Conservation (phyloP, 805 yeast species). For the Pichia eremophila region DNA sequence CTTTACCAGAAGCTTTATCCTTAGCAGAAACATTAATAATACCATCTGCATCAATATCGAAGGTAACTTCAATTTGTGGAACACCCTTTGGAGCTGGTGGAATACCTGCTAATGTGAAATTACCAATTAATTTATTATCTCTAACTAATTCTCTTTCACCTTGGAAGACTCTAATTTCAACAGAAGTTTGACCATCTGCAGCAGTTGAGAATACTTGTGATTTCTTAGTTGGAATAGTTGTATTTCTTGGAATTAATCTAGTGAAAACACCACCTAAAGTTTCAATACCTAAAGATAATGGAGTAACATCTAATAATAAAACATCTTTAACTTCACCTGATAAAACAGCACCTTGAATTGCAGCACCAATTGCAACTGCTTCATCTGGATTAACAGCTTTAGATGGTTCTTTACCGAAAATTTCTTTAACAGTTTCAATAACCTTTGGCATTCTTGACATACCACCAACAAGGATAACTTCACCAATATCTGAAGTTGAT, state of each 20-base stretch:
- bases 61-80: slow-evolving; percentile 89
- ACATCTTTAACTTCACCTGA: slow-evolving; percentile 79
- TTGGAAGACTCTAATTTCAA: slow-evolving; percentile 96
- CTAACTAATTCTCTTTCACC: slow-evolving; percentile 98
- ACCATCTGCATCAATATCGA: slow-evolving; percentile 96
- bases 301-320: slow-evolving; percentile 66
- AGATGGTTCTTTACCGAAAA: slow-evolving; percentile 58
- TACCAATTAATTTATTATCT: slow-evolving; percentile 95
- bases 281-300: slow-evolving; percentile 97
- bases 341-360: slow-evolving; percentile 79
- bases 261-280: slow-evolving; percentile 98
- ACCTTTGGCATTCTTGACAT: slow-evolving; percentile 88
- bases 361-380: slow-evolving; percentile 88
- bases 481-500: slow-evolving; percentile 57
- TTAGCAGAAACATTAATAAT: slow-evolving; percentile 72
- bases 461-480: slow-evolving; percentile 75
- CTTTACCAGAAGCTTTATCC: slow-evolving; percentile 72
- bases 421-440: slow-evolving; percentile 46
- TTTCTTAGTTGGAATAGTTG: slow-evolving; percentile 94
- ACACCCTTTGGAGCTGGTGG: slow-evolving; percentile 95
- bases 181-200: slow-evolving; percentile 92
- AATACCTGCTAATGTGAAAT: slow-evolving; percentile 90
- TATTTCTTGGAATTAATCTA: slow-evolving; percentile 82
- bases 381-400: slow-evolving; percentile 82
- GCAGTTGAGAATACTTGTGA: slow-evolving; percentile 95